A percentile compares a stretch with the other conserved stretches of the same genome.
phyloP scores from a whole-genome alignment of 352 stramenopile species.

The Pythium brachiatum region DNA sequence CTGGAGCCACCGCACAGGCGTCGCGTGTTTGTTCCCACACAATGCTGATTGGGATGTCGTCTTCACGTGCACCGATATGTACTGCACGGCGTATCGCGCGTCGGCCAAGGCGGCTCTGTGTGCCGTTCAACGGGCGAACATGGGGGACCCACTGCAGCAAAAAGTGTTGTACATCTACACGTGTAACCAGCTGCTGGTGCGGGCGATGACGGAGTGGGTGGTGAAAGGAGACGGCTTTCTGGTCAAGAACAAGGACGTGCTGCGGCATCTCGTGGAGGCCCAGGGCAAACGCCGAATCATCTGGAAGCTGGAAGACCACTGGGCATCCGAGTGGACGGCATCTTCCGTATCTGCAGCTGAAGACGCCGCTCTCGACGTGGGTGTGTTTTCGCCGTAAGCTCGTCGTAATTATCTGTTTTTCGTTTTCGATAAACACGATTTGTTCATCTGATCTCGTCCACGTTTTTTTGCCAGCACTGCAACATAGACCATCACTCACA shows the following conservation, averaged over 20 bases:
- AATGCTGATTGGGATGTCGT: constrained; percentile 50
- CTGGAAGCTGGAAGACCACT: constrained; percentile 36
- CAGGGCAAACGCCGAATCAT: constrained; percentile 46
- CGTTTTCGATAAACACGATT: neutral
- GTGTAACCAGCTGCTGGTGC: constrained; percentile 65
- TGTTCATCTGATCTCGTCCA: too few relatives aligned
- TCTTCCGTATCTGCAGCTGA: constrained; percentile 13
- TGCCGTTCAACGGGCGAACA: constrained; percentile 56
- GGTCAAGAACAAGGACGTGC: constrained; percentile 60
- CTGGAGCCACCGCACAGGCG: constrained; percentile 31
- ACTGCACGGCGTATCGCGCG: constrained; percentile 52
- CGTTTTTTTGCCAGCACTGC: neutral
- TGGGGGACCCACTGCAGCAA: constrained; percentile 33
- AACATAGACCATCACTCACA: neutral
- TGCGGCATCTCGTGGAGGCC: constrained; percentile 41
- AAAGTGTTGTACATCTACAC: constrained; percentile 64
- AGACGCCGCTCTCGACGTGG: constrained; percentile 4
- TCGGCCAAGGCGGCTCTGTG: constrained; percentile 54
- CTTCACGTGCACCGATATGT: constrained; percentile 41
- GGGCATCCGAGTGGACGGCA: constrained; percentile 15
- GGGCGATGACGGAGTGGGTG: constrained; percentile 72
- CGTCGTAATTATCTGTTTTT: neutral
- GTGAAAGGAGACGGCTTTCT: constrained; percentile 40
- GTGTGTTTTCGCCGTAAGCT: neutral
- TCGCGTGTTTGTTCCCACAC: constrained; percentile 72